These are phyloP conservation scores for Lyophyllum atratum DNA, from an alignment of 768 basidiomycete genomes.

Conservation along the genomic window DNA sequence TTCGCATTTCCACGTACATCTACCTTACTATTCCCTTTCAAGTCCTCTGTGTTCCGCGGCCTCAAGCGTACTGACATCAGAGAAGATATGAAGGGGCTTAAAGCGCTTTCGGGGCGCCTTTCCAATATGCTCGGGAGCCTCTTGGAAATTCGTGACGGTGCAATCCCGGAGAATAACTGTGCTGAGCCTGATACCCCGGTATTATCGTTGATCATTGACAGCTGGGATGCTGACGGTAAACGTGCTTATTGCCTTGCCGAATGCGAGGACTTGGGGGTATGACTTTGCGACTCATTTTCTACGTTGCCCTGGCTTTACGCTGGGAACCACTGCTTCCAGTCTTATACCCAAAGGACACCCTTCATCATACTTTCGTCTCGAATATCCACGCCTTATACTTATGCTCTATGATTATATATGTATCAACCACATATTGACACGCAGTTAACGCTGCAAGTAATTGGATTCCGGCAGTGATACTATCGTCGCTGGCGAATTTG, in stretches of 20 bases:
- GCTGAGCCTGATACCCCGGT: conserved; percentile 10
- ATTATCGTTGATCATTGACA: conserved; percentile 20
- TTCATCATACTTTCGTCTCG: too few species aligned
- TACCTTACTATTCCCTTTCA: neutral
- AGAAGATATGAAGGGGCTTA: conserved; percentile 38
- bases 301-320: too few species aligned
- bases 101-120: conserved; percentile 41
- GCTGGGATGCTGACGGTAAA: conserved; percentile 29
- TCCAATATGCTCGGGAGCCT: conserved; percentile 50
- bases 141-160: conserved; percentile 35
- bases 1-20: too few species aligned
- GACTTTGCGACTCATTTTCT: neutral
- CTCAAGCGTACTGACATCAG: conserved; percentile 44
- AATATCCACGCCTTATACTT: too few species aligned
- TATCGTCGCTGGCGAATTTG: too few species aligned
- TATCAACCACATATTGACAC: too few species aligned
- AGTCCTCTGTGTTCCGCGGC: conserved; percentile 49
- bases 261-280: conserved; percentile 12
- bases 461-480: too few species aligned
- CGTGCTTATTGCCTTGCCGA: conserved; percentile 25
- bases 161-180: conserved; percentile 2
- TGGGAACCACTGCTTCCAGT: too few species aligned
- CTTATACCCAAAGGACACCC: too few species aligned
- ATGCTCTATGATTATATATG: too few species aligned
- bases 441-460: too few species aligned